Evolutionary conservation across 1,284 basidiomycete genomes (phyloP).

Genomic region (Sporisorium iseilematis-ciliati): DNA sequence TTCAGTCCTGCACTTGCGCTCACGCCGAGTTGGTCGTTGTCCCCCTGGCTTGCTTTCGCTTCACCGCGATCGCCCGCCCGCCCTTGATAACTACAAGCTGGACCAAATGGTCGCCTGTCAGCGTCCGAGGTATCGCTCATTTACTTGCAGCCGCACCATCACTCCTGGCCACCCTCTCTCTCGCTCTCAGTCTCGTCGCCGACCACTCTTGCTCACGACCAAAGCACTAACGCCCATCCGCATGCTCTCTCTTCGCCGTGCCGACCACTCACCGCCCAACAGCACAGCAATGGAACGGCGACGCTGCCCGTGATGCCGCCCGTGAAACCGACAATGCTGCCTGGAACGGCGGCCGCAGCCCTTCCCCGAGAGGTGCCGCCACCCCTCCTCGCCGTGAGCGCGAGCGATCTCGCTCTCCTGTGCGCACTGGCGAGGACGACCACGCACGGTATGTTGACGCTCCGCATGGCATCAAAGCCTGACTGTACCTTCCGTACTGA

Average conservation of each 20-base stretch:
- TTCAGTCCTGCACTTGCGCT: background rate
- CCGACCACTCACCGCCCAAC: constrained; percentile 21
- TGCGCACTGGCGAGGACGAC: constrained; percentile 35
- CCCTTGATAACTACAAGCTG: background rate
- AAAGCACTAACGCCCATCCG: constrained; percentile 31
- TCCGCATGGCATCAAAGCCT: no score
- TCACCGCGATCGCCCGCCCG: background rate
- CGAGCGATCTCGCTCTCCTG: constrained; percentile 49
- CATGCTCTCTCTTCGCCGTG: constrained; percentile 30
- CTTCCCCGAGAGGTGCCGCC: constrained; percentile 49
- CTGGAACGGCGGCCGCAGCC: constrained; percentile 48
- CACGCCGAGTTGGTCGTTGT: background rate
- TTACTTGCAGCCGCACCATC: background rate
- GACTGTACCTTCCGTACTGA: background rate
- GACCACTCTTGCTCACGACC: constrained; percentile 15
- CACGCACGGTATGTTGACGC: constrained; percentile 50
- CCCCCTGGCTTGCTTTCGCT: background rate
- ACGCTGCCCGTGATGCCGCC: constrained; percentile 56
- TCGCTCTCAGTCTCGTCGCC: constrained; percentile 2
- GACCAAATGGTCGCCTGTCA: background rate
- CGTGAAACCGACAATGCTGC: constrained; percentile 52
- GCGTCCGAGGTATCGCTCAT: background rate
- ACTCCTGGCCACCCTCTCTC: background rate
- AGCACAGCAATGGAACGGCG: constrained; percentile 57
- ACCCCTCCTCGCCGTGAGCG: constrained; percentile 58